Evolutionary conservation across 1,284 basidiomycete species (phyloP), one percentile per base, ranked within the genome.

Genomic region (Malassezia obtusa): DNA sequence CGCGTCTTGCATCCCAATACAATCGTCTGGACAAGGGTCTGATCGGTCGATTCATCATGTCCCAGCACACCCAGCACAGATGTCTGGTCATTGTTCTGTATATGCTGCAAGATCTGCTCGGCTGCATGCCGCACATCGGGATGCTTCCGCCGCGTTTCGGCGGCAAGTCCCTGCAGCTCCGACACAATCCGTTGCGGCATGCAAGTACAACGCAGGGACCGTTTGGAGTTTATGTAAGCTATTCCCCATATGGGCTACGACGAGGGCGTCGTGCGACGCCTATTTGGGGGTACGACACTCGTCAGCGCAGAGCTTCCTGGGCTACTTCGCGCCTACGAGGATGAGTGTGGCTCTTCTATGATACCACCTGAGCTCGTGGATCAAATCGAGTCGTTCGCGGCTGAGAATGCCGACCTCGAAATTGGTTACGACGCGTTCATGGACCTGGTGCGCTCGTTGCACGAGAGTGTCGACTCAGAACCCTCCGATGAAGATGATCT

Each of bases 1-100:
- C 86, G 89, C 10, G 89, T 94, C 40, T 85, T 83, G 72, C 90
- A 92, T 45, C 89, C 90, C 80, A 94, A 87, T 67, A 91, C 87
- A 2, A 98, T 84, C 0, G 94, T 91, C 45, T 82, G 80, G 26
- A 96, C 80, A 22, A 96, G 79, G 24, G 83, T 81, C 79, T 88
- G 86, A 24, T 65, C 61, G 22, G 57, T 38, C 17, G 33, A 33
- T 2, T 15, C 21, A 32, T 50, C n/a, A 15, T n/a, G 40, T 45
- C 3, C 57, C 31, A 43, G 55, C 46, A 49, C 45, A 36, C 32
- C 44, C 35, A 50, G 57, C 50, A 21, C 38, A 5, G 22, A 45
- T 51, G 10, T 41, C 52, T 10, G 57, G 48, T 30, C 57, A 10
- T 67, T 57, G 31, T 53, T 47, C 28, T 62, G 63, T 50, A 70